Evolutionary conservation across 169 alveolate genomes (phyloP).

Genomic region (Plasmodium knowlesi): DNA sequence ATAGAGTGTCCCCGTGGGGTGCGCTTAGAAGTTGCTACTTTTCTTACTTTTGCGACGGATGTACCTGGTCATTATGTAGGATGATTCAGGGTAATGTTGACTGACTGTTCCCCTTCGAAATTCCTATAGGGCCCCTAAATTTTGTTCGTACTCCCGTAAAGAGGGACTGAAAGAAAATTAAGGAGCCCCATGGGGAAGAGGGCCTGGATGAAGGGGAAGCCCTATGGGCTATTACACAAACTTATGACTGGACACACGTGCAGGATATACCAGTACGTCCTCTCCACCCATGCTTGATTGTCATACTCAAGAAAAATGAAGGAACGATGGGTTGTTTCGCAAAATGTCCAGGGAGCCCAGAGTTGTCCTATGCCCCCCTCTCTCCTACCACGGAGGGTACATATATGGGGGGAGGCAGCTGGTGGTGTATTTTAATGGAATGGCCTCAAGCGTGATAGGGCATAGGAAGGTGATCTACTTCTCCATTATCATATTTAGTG

Average conservation of each 20-base stretch:
- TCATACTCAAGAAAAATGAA: not conserved
- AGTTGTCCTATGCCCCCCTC: not conserved
- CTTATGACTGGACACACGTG: not conserved
- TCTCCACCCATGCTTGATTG: not conserved
- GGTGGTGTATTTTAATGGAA: no score
- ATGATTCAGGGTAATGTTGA: not conserved
- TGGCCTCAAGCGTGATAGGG: not conserved
- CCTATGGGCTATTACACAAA: not conserved
- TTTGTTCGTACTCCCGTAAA: not conserved
- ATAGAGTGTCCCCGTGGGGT: not conserved
- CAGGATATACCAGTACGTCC: not conserved
- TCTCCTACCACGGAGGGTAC: not conserved
- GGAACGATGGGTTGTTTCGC: not conserved
- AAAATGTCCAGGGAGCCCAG: not conserved
- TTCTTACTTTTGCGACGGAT: not conserved
- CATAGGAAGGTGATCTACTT: not conserved
- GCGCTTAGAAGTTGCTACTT: not conserved
- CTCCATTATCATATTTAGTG: not conserved
- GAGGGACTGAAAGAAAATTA: not conserved
- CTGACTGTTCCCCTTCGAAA: not conserved
- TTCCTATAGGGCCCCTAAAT: no score
- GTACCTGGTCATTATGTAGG: not conserved
- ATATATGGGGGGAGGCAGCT: not conserved
- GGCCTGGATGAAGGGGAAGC: not conserved
- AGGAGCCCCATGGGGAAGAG: not conserved